Percentiles rank a stretch among this genome's conserved stretches.
Conservation (phyloP, 2,329 filamentous ascomycete species). For the Pseudocercospora cruenta region DNA sequence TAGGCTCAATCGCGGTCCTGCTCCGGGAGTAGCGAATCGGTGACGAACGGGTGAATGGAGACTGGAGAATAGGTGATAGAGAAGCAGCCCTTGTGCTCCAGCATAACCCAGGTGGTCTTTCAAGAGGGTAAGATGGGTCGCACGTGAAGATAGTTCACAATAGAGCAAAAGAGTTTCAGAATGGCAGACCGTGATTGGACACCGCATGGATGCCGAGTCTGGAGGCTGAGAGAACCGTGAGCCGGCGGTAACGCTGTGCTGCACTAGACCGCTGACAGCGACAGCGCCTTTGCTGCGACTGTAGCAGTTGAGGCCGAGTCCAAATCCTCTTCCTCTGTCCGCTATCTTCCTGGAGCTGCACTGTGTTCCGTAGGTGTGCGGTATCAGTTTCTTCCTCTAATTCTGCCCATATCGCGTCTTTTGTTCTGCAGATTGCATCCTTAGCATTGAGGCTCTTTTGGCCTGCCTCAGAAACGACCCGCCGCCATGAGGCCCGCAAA, state of each 20-base stretch:
- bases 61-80: not conserved
- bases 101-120: not conserved
- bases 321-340: not conserved
- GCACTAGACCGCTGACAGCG: not conserved
- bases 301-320: not conserved
- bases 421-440: not conserved
- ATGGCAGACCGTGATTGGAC: not conserved
- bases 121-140: not conserved
- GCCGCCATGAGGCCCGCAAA: slow-evolving; percentile 9
- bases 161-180: not conserved
- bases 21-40: not conserved
- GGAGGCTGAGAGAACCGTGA: not conserved
- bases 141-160: not conserved
- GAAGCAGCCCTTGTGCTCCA: not conserved
- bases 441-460: not conserved
- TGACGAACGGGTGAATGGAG: not conserved
- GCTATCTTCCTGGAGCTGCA: not conserved
- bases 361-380: not conserved
- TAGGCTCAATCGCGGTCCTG: not conserved
- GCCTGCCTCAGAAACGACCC: not conserved
- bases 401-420: not conserved
- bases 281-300: not conserved
- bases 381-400: not conserved
- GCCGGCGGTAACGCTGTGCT: not conserved
- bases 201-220: not conserved